These are phyloP conservation scores for Protomyces gravidus DNA, from an alignment of 1,139 yeast species.

Conservation along the genomic window DNA sequence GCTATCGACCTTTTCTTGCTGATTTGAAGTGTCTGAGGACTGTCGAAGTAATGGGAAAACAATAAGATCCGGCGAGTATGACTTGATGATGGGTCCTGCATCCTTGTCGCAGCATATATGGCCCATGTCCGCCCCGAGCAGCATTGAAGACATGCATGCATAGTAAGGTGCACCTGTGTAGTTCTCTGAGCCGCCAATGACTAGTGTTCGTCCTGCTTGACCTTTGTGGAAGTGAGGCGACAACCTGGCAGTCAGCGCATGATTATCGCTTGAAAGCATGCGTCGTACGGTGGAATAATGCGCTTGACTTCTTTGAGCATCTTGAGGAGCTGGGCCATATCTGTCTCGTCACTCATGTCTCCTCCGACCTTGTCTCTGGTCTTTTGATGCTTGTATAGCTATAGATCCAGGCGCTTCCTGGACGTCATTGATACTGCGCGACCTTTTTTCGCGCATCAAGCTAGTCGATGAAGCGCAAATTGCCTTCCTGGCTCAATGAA, in stretches of 20 bases:
- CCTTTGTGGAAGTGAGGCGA: constrained; percentile 65
- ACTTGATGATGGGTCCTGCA: constrained; percentile 78
- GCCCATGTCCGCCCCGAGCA: constrained; percentile 82
- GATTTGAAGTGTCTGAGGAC: constrained; percentile 25
- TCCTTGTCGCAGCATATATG: constrained; percentile 76
- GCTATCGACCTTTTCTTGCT: constrained; percentile 21
- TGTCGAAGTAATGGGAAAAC: constrained; percentile 79
- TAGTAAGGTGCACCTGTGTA: constrained; percentile 97
- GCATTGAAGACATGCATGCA: constrained; percentile 42
- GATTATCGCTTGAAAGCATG: background rate
- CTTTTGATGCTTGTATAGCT: no score
- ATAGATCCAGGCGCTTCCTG: no score
- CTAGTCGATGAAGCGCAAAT: constrained; percentile 9
- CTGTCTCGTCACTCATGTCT: background rate
- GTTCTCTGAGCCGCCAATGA: constrained; percentile 91
- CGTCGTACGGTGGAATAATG: constrained; percentile 13
- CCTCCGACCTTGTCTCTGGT: no score
- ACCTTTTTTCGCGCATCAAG: no score
- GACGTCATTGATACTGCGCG: no score
- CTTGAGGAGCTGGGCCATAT: background rate
- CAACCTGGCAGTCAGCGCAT: background rate
- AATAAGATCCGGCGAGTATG: constrained; percentile 90
- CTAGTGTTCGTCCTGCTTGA: constrained; percentile 82
- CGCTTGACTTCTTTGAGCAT: constrained; percentile 19
- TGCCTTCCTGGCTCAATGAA: constrained; percentile 18